Conservation (phyloP, 805 yeast genomes). For the Babjeviella inositovora region DNA sequence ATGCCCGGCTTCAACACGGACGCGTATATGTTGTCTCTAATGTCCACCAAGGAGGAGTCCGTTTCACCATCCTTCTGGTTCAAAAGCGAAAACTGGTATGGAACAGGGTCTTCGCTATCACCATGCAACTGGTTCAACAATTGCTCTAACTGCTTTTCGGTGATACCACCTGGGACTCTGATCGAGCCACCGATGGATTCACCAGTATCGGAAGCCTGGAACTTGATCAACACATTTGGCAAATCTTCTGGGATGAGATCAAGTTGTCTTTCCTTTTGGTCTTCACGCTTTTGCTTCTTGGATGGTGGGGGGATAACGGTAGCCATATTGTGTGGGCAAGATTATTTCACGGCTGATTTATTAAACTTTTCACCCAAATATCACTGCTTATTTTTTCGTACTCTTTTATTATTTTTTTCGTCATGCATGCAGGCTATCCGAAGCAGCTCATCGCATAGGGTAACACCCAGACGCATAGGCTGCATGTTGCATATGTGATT, state of each 20-base stretch:
- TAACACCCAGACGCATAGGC: too few species aligned
- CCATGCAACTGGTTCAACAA: conserved; percentile 68
- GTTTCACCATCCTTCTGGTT: conserved; percentile 20
- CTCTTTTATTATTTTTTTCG: too few species aligned
- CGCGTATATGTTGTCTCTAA: conserved; percentile 59
- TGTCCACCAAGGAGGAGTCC: conserved; percentile 39
- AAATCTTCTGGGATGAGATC: conserved; percentile 60
- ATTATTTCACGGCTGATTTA: too few species aligned
- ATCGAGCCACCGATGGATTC: conserved; percentile 70
- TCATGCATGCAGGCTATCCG: too few species aligned
- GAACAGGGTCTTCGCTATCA: conserved; percentile 68
- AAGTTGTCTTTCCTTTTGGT: conserved; percentile 68
- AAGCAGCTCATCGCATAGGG: too few species aligned
- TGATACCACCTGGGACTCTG: conserved; percentile 82
- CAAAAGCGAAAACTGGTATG: conserved; percentile 69
- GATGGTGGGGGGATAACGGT: conserved; percentile 89
- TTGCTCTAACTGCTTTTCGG: conserved; percentile 78
- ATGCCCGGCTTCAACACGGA: conserved; percentile 78
- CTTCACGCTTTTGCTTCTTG: conserved; percentile 71
- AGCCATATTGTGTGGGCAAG: conserved; percentile 51
- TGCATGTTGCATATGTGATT: too few species aligned
- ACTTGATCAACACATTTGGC: conserved; percentile 77
- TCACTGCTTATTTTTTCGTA: too few species aligned
- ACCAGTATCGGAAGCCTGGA: conserved; percentile 90
- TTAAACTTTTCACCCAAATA: too few species aligned